A percentile compares a stretch with the other conserved stretches of the same genome.
These are phyloP conservation scores for Ashbya aceris DNA, from an alignment of 1,139 yeast genomes.

Conservation along the genomic window DNA sequence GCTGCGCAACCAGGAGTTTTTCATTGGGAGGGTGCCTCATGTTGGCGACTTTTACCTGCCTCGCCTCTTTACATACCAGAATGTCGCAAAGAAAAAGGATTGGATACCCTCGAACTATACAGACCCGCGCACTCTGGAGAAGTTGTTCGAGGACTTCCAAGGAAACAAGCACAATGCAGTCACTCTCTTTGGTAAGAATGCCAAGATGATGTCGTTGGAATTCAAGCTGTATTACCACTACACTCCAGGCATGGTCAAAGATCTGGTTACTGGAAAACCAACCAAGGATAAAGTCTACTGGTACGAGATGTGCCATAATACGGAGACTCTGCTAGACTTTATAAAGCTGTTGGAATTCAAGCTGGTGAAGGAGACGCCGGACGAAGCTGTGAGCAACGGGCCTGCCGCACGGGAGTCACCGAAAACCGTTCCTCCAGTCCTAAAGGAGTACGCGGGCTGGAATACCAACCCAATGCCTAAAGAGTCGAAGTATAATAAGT, in stretches of 20 bases:
- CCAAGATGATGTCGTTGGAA: slow-evolving; percentile 24
- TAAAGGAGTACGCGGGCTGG: slow-evolving; percentile 6
- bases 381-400: background rate
- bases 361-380: slow-evolving; percentile 1
- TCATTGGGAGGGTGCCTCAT: slow-evolving; percentile 27
- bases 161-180: slow-evolving; percentile 19
- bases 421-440: background rate
- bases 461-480: slow-evolving; percentile 27
- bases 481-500: slow-evolving; percentile 23
- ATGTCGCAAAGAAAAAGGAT: slow-evolving; percentile 8
- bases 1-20: slow-evolving; percentile 26
- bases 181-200: slow-evolving; percentile 25
- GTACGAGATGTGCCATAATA: slow-evolving; percentile 28
- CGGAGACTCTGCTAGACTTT: slow-evolving; percentile 21
- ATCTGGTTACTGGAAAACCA: slow-evolving; percentile 12
- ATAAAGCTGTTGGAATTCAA: slow-evolving; percentile 23
- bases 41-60: slow-evolving; percentile 30
- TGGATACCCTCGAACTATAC: slow-evolving; percentile 17
- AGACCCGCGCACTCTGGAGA: slow-evolving; percentile 19
- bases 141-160: slow-evolving; percentile 17
- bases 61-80: slow-evolving; percentile 24
- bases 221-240: slow-evolving; percentile 27
- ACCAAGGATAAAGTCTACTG: slow-evolving; percentile 20
- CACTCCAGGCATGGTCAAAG: slow-evolving; percentile 23
- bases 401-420: background rate